Evolutionary conservation across 345 rosid genomes (phyloP).

Genomic region (Brassica nigra): DNA sequence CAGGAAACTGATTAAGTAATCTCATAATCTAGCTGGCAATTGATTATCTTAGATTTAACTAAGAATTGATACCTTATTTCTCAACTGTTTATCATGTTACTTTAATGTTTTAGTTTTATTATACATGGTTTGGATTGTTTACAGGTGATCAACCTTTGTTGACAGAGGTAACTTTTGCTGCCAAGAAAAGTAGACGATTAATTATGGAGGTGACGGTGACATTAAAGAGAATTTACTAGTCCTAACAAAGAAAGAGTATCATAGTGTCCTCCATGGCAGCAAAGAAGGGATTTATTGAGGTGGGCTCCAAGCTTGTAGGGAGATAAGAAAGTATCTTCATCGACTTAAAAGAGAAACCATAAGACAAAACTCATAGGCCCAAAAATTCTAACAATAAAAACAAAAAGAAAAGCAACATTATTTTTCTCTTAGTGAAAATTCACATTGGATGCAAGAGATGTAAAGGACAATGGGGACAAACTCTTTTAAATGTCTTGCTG

Average conservation of each 20-base stretch:
- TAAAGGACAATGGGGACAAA: slow-evolving; percentile 39
- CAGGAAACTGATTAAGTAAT: not conserved
- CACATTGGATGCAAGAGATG: slow-evolving; percentile 31
- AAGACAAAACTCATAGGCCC: slow-evolving; percentile 31
- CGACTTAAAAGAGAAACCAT: slow-evolving; percentile 28
- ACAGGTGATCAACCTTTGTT: slow-evolving; percentile 21
- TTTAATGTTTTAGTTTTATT: not conserved
- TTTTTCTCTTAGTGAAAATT: not conserved
- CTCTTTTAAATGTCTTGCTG: slow-evolving; percentile 29
- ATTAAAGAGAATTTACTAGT: slow-evolving; percentile 37
- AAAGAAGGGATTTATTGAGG: slow-evolving; percentile 38
- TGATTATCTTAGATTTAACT: not conserved
- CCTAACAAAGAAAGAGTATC: slow-evolving; percentile 33
- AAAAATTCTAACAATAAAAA: slow-evolving; percentile 14
- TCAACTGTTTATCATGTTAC: not conserved
- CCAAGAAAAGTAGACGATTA: slow-evolving; percentile 40
- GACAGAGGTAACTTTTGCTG: slow-evolving; percentile 31
- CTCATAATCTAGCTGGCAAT: not conserved
- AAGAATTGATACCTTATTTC: not conserved
- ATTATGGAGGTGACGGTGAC: slow-evolving; percentile 37
- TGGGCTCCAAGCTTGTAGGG: slow-evolving; percentile 42
- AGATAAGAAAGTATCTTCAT: slow-evolving; percentile 40
- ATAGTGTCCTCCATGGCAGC: slow-evolving; percentile 35
- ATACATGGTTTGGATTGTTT: slow-evolving; percentile 13
- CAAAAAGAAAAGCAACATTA: not conserved